phyloP scores from a whole-genome alignment of 2,329 filamentous ascomycete species.

The Sporothrix sp. region DNA sequence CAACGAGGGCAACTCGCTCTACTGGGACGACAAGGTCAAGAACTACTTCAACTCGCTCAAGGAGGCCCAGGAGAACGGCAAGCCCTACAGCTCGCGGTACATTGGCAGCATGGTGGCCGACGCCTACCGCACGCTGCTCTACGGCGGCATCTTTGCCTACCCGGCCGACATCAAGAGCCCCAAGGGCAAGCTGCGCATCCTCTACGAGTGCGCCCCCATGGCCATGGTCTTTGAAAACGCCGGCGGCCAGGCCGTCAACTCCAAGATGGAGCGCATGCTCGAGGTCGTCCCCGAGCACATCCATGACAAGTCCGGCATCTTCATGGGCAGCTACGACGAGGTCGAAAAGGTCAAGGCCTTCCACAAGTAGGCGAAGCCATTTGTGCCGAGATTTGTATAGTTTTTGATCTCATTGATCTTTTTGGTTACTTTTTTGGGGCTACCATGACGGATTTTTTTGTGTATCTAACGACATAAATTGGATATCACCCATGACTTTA shows the following conservation, averaged over 20 bases:
- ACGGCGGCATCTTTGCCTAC: conserved; percentile 96
- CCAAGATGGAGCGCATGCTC: conserved; percentile 83
- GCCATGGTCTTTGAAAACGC: conserved; percentile 98
- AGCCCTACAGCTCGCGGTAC: conserved; percentile 91
- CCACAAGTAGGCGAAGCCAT: conserved; percentile 43
- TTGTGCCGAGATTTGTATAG: neutral
- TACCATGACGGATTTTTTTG: neutral
- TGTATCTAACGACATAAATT: no score
- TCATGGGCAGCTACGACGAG: conserved; percentile 89
- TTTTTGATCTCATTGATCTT: neutral
- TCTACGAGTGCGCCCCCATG: conserved; percentile 99
- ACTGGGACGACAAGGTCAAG: conserved; percentile 86
- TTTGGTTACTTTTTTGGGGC: no score
- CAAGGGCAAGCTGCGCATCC: conserved; percentile 92
- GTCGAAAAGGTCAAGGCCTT: conserved; percentile 88
- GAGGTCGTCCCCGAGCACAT: conserved; percentile 84
- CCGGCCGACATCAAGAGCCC: conserved; percentile 96
- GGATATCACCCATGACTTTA: no score
- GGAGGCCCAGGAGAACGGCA: conserved; percentile 60
- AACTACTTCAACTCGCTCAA: conserved; percentile 87
- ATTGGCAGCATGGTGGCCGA: conserved; percentile 98
- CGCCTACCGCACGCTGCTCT: conserved; percentile 88
- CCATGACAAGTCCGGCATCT: conserved; percentile 92
- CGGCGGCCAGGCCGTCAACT: conserved; percentile 85
- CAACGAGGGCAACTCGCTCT: conserved; percentile 96